These are phyloP conservation scores for Agastache rugosa DNA, from an alignment of 257 asterid genomes.

Conservation along the genomic window DNA sequence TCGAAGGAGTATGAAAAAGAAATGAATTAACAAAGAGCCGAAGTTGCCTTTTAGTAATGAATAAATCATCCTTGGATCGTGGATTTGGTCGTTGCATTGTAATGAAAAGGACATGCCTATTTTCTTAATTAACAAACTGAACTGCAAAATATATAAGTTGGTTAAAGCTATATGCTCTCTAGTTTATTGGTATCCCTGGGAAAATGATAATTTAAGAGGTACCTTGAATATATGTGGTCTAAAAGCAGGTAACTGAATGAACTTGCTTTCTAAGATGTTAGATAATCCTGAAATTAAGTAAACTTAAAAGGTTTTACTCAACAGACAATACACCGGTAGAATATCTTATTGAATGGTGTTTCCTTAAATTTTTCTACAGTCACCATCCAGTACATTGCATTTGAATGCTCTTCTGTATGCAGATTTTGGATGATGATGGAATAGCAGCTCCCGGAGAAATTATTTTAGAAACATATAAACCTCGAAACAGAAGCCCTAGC, in stretches of 20 bases:
- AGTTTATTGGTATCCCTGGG: background rate
- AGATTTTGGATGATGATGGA: too few species aligned
- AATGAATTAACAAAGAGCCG: too few species aligned
- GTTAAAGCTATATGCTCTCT: conserved; percentile 14
- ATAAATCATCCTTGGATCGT: conserved; percentile 95
- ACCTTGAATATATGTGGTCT: background rate
- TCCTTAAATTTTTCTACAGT: too few species aligned
- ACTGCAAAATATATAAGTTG: conserved; percentile 5
- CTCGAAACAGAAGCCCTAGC: conserved; percentile 42
- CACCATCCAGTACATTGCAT: too few species aligned
- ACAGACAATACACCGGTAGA: background rate
- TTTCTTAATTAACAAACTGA: conserved; percentile 26
- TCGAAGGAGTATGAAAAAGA: too few species aligned
- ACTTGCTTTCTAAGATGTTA: conserved; percentile 7
- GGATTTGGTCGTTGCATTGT: conserved; percentile 99
- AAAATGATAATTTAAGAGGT: conserved; percentile 13
- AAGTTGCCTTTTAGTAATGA: too few species aligned
- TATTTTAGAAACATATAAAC: conserved; percentile 10
- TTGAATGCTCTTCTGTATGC: too few species aligned
- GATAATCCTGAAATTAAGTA: background rate
- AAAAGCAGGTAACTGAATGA: conserved; percentile 9
- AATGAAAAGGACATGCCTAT: conserved; percentile 59
- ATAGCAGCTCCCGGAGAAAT: too few species aligned
- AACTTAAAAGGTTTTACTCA: too few species aligned
- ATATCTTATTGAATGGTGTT: too few species aligned